Base-by-base conservation (phyloP, 805 yeast genomes). In the Yarrowia osloensis region DNA sequence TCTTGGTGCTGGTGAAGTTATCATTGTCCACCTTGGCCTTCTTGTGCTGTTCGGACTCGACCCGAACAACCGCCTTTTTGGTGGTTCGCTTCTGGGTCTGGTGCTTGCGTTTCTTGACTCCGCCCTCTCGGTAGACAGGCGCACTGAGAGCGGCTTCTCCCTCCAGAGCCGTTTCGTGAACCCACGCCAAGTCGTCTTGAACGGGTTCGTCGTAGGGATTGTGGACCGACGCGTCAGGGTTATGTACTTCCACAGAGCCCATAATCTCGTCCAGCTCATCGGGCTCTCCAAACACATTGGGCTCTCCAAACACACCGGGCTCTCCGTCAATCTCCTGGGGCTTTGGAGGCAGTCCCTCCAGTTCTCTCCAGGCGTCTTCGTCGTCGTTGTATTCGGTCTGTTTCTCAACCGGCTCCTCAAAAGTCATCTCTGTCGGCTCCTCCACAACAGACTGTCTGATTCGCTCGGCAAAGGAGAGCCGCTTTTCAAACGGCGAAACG, bases 51-150 rank as follows among this genome's bases (percentile, higher is more conserved):
- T 61, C 63, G 17, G 63, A 24, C 47, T 61, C 66, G 28, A 61
- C 44, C 7, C 54, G 42, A 9, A 61, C 52, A 22, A 61, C 35
- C 19, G 24, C 54, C 33, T 61, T 61, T 11, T 21, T 31, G 3
- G 66, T 31, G 21, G 66, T 61, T 42, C 66, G 52, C 26, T 61
- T 61, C 44, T 61, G 66, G 2, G 66, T 61, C 33, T 46, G 54
- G 6, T 46, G 66, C 31, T 46, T 57, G 28, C 63, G 63, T 21
- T 26, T 37, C 63, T 57, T 57, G 28, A 28, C 17, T 2, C 1
- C 26, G 3, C 31, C 49, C 9, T 57, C 63, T 19, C 31, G 19
- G 37, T 57, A 57, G 49, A 57, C 13, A 4, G 63, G 63, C 6
- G 63, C 63, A 28, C 63, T 57, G 19, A 57, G 63, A 4, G 35